A percentile compares a stretch with the other conserved stretches of the same genome.
Evolutionary conservation across 306 rosid species (phyloP).

Genomic region (Morella rubra): DNA sequence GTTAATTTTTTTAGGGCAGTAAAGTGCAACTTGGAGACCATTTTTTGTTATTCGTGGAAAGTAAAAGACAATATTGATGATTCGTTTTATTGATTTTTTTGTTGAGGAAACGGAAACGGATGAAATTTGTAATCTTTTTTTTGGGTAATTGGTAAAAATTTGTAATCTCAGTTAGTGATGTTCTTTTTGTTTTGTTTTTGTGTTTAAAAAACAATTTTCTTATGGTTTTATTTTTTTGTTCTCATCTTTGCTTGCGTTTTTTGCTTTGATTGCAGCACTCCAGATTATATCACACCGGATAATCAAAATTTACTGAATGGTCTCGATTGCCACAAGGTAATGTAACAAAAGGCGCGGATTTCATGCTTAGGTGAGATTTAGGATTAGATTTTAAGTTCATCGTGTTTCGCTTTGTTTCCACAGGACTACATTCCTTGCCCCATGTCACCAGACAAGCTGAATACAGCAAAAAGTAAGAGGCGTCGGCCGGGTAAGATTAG

Average conservation of each 20-base stretch:
- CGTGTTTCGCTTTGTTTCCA: background rate
- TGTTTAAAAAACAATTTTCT: background rate
- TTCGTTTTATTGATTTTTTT: background rate
- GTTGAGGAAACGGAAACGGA: too few species aligned
- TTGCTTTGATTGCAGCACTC: slow-evolving; percentile 54
- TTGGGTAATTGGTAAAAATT: too few species aligned
- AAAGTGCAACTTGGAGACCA: background rate
- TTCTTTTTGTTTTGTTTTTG: background rate
- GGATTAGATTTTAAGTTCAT: background rate
- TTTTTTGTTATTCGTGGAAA: background rate
- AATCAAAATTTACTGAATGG: slow-evolving; percentile 55
- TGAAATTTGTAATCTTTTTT: background rate
- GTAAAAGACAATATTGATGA: background rate
- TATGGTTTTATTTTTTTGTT: background rate
- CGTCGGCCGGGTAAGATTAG: slow-evolving; percentile 52
- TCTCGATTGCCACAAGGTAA: slow-evolving; percentile 61
- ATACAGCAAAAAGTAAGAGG: slow-evolving; percentile 58
- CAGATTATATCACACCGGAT: slow-evolving; percentile 90
- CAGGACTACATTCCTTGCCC: slow-evolving; percentile 85
- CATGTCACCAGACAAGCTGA: slow-evolving; percentile 80
- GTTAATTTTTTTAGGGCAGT: background rate
- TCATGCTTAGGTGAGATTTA: background rate
- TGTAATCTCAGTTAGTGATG: background rate
- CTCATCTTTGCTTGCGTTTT: background rate
- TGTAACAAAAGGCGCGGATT: background rate